phyloP scores from a whole-genome alignment of 371 early-diverging fungal genomes.

The Apophysomyces sp. region DNA sequence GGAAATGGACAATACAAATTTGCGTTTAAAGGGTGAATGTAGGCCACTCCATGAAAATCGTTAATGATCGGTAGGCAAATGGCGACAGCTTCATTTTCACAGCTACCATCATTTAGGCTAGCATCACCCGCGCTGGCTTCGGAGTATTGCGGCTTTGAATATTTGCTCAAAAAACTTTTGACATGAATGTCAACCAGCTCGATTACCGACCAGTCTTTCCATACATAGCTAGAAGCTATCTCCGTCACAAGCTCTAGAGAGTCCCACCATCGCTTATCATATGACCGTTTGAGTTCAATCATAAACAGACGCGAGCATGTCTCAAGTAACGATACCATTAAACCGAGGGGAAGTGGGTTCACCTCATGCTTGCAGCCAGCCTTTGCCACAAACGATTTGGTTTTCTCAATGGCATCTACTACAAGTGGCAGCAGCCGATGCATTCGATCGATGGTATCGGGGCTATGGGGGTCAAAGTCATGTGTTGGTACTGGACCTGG shows the following conservation, averaged over 20 bases:
- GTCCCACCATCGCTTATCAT: conserved; percentile 3
- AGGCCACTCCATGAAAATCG: neutral
- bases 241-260: neutral
- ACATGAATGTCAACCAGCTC: neutral
- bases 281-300: conserved; percentile 7
- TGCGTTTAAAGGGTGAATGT: neutral
- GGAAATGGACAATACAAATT: neutral
- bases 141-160: neutral
- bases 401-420: neutral
- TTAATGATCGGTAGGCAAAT: neutral
- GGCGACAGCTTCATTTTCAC: neutral
- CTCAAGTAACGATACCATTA: conserved; percentile 9
- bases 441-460: conserved; percentile 7
- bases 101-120: neutral
- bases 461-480: conserved; percentile 3
- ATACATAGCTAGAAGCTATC: neutral
- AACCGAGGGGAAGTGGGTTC: conserved; percentile 1
- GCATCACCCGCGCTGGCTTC: neutral
- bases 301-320: conserved; percentile 13
- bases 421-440: conserved; percentile 9
- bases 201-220: conserved; percentile 5
- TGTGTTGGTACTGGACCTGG: neutral
- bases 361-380: neutral
- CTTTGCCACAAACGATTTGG: neutral
- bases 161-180: neutral